Evolutionary conservation across 2,329 filamentous ascomycete genomes (phyloP).

Genomic region (Cladosporium cucumerinum): DNA sequence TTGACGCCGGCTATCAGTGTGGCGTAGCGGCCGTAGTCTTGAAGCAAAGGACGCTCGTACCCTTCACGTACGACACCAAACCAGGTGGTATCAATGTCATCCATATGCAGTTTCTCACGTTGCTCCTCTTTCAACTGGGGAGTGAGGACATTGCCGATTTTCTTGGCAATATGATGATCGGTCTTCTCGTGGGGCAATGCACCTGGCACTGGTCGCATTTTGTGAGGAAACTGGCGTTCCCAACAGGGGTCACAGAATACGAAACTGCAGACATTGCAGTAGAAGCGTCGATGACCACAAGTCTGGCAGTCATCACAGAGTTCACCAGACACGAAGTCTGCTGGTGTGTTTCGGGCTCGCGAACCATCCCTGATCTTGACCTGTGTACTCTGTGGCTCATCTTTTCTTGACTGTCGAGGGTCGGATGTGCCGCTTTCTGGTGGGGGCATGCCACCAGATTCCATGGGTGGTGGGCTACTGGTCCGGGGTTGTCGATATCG

Average conservation of each 20-base stretch:
- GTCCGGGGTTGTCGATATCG: too few relatives aligned
- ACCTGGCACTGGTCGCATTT: not conserved
- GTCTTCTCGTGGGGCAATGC: slow-evolving; percentile 38
- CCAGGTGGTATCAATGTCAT: slow-evolving; percentile 40
- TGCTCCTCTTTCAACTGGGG: slow-evolving; percentile 29
- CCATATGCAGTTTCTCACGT: slow-evolving; percentile 35
- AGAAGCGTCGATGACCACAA: not conserved
- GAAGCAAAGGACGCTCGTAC: slow-evolving; percentile 34
- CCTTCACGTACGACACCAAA: slow-evolving; percentile 36
- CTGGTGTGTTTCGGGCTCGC: not conserved
- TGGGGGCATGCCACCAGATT: too few relatives aligned
- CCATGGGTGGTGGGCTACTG: too few relatives aligned
- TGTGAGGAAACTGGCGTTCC: not conserved
- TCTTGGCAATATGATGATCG: slow-evolving; percentile 29
- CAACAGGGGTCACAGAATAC: slow-evolving; percentile 8
- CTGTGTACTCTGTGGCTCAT: not conserved
- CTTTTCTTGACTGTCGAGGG: not conserved
- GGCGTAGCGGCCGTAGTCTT: slow-evolving; percentile 46
- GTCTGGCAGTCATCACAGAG: slow-evolving; percentile 1
- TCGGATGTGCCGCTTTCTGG: too few relatives aligned
- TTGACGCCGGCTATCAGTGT: slow-evolving; percentile 41
- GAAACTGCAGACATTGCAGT: slow-evolving; percentile 9
- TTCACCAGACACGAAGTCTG: not conserved
- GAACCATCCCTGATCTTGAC: not conserved
- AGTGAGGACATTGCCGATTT: slow-evolving; percentile 29